Conservation (phyloP, 2,329 filamentous ascomycete genomes). For the Colletotrichum sp. region DNA sequence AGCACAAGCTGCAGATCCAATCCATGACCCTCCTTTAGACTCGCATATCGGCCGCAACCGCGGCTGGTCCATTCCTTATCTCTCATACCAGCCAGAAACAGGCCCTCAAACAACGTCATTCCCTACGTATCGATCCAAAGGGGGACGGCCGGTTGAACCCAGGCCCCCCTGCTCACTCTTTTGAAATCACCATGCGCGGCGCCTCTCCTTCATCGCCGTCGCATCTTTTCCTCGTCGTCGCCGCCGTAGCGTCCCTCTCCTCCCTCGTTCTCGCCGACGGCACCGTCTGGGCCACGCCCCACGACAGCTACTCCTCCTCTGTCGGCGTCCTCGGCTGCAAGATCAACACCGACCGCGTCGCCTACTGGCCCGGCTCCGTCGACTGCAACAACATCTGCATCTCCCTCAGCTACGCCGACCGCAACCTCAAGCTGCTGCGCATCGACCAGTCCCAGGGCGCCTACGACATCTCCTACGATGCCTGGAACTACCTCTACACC, state of each 20-base stretch:
- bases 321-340: constrained; percentile 58
- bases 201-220: constrained; percentile 11
- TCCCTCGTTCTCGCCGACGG: constrained; percentile 3
- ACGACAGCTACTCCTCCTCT: constrained; percentile 53
- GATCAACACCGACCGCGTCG: constrained; percentile 56
- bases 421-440: constrained; percentile 28
- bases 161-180: neutral
- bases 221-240: neutral
- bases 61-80: constrained; percentile 16
- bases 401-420: constrained; percentile 31
- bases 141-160: neutral
- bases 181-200: constrained; percentile 5
- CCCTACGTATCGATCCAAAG: neutral
- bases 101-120: neutral
- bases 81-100: neutral
- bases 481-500: constrained; percentile 55
- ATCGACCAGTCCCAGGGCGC: constrained; percentile 40
- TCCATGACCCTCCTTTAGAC: constrained; percentile 13
- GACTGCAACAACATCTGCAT: constrained; percentile 52
- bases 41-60: constrained; percentile 10
- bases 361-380: constrained; percentile 53
- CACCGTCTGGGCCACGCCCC: constrained; percentile 43
- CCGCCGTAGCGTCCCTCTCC: neutral
- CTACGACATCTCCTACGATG: constrained; percentile 57
- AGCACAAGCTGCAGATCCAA: constrained; percentile 8